A percentile compares a stretch with the other conserved stretches of the same genome.
Conservation (phyloP, 108 stramenopile species). For the Chaetoceros muelleri region DNA sequence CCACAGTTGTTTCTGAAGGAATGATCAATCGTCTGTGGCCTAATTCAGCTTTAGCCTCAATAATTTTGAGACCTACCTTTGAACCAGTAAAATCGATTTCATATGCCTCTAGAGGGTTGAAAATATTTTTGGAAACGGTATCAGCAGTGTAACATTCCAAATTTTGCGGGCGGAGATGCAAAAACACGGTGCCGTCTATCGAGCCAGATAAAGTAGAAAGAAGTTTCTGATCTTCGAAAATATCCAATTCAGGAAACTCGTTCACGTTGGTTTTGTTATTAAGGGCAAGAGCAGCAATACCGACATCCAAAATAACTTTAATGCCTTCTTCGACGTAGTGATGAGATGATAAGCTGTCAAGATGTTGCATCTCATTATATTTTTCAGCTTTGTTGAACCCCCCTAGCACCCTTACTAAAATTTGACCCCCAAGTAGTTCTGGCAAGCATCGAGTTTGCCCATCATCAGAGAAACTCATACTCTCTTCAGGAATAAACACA, state of each 20-base stretch:
- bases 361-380: slow-evolving; percentile 5
- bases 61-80: slow-evolving; percentile 42
- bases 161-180: slow-evolving; percentile 72
- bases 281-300: slow-evolving; percentile 44
- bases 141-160: slow-evolving; percentile 12
- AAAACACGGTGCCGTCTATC: slow-evolving; percentile 44
- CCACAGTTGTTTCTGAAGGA: slow-evolving; percentile 66
- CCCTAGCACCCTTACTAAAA: slow-evolving; percentile 54
- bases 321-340: slow-evolving; percentile 52
- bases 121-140: slow-evolving; percentile 56
- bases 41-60: slow-evolving; percentile 55
- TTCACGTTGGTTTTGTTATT: slow-evolving; percentile 61
- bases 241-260: slow-evolving; percentile 85
- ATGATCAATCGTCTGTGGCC: slow-evolving; percentile 75
- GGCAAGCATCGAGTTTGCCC: slow-evolving; percentile 68
- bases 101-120: slow-evolving; percentile 84
- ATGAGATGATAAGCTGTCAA: neutral
- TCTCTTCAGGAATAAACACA: slow-evolving; percentile 69
- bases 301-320: slow-evolving; percentile 67
- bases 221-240: slow-evolving; percentile 67
- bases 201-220: slow-evolving; percentile 45
- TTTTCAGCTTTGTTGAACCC: slow-evolving; percentile 40
- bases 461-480: slow-evolving; percentile 68
- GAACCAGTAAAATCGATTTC: slow-evolving; percentile 79
- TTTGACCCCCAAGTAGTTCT: slow-evolving; percentile 63